Evolutionary conservation across 441 rosid species (phyloP).

Genomic region (Erysimum cheiri): DNA sequence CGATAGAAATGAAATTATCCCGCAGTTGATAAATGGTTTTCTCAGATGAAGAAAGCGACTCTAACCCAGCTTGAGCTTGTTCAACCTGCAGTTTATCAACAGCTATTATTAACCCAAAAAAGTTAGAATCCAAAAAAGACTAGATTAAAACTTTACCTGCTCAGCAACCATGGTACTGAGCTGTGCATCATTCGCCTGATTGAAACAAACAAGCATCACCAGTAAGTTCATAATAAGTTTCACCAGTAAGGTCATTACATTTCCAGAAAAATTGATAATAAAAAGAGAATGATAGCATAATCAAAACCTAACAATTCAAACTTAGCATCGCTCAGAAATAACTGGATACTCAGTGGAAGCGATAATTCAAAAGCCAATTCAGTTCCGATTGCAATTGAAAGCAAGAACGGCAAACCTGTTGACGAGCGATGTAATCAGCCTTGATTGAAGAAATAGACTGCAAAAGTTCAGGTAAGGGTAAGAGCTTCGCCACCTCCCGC

Average conservation of each 20-base stretch:
- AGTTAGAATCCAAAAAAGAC: not conserved
- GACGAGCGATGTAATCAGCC: constrained; percentile 94
- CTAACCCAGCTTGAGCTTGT: constrained; percentile 85
- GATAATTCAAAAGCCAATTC: constrained; percentile 8
- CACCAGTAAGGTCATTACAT: constrained; percentile 9
- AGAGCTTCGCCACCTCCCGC: constrained; percentile 93
- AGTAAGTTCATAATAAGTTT: constrained; percentile 16
- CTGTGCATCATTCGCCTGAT: constrained; percentile 96
- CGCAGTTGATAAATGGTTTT: constrained; percentile 74
- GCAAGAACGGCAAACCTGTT: constrained; percentile 61
- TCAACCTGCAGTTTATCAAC: constrained; percentile 67
- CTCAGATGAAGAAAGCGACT: constrained; percentile 78
- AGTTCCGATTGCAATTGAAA: constrained; percentile 14
- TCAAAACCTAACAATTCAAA: constrained; percentile 19
- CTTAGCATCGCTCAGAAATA: constrained; percentile 11
- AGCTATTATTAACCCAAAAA: not conserved
- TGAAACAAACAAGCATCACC: constrained; percentile 35
- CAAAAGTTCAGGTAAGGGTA: constrained; percentile 87
- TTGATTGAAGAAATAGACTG: constrained; percentile 85
- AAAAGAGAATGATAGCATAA: not conserved
- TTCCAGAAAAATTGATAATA: not conserved
- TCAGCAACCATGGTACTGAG: constrained; percentile 99
- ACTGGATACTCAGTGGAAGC: constrained; percentile 18
- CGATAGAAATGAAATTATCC: constrained; percentile 84
- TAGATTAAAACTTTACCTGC: constrained; percentile 57